Evolutionary conservation across 208 protist genomes (phyloP).

Genomic region (Leishmania aethiopica): DNA sequence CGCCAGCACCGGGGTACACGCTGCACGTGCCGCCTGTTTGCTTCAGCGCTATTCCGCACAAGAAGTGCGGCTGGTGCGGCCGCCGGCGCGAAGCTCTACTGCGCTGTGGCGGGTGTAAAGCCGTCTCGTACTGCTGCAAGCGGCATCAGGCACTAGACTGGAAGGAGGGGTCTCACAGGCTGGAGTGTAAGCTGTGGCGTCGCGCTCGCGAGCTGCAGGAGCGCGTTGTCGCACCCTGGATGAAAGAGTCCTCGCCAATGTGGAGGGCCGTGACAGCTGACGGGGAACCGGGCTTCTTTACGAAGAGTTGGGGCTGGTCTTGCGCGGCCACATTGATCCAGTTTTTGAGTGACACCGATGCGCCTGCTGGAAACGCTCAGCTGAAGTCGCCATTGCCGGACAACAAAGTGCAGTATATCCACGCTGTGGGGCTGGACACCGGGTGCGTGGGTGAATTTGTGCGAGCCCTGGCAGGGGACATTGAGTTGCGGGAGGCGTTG

Average conservation of each 20-base stretch:
- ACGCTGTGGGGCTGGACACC: slow-evolving; percentile 33
- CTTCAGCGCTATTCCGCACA: slow-evolving; percentile 10
- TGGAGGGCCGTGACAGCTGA: neutral
- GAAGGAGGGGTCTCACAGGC: slow-evolving; percentile 58
- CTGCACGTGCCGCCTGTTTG: slow-evolving; percentile 20
- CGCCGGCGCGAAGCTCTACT: slow-evolving; percentile 61
- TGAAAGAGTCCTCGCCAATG: neutral
- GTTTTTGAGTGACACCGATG: slow-evolving; percentile 40
- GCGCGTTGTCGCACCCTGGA: slow-evolving; percentile 34
- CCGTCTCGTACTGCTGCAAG: slow-evolving; percentile 79
- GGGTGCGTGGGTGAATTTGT: slow-evolving; percentile 31
- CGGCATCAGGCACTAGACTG: slow-evolving; percentile 79
- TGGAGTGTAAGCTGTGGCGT: slow-evolving; percentile 60
- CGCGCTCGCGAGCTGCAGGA: slow-evolving; percentile 50
- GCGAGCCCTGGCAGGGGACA: slow-evolving; percentile 1
- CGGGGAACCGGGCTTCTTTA: neutral
- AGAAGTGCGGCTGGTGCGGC: slow-evolving; percentile 68
- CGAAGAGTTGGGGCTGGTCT: slow-evolving; percentile 21
- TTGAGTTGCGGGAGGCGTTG: neutral
- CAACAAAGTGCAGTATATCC: slow-evolving; percentile 17
- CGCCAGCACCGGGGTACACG: slow-evolving; percentile 26
- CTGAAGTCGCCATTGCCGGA: slow-evolving; percentile 1
- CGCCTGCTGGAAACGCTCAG: slow-evolving; percentile 4
- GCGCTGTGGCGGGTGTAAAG: slow-evolving; percentile 72
- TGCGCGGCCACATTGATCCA: slow-evolving; percentile 38